Percentiles rank a stretch among this genome's conserved stretches.
phyloP scores from a whole-genome alignment of 2,329 filamentous ascomycete species.

The Apiospora marii region DNA sequence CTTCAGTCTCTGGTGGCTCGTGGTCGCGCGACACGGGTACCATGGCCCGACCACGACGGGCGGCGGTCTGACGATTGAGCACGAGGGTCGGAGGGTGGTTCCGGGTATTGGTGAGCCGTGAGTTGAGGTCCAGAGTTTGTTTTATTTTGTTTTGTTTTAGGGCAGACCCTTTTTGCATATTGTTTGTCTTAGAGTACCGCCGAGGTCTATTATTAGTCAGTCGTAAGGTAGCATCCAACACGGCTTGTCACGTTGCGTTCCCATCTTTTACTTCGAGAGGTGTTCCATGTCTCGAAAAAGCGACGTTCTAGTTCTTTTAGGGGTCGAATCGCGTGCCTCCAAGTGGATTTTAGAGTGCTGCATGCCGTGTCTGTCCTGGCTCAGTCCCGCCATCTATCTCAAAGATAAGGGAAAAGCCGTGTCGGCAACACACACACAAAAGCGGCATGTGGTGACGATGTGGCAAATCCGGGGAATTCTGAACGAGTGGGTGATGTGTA shows the following conservation, averaged over 20 bases:
- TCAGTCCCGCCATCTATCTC: no score
- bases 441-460: background rate
- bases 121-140: background rate
- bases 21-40: slow-evolving; percentile 22
- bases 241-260: slow-evolving; percentile 2
- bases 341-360: no score
- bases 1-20: slow-evolving; percentile 51
- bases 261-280: background rate
- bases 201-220: background rate
- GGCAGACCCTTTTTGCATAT: background rate
- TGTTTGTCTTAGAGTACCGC: background rate
- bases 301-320: background rate
- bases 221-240: background rate
- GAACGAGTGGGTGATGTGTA: background rate
- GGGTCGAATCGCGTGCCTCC: no score
- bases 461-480: background rate
- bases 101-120: background rate
- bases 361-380: no score
- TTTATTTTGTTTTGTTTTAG: background rate
- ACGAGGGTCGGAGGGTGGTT: background rate
- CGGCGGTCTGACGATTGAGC: slow-evolving; percentile 5
- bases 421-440: no score
- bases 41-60: slow-evolving; percentile 24
- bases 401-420: background rate
- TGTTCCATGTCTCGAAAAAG: background rate